Evolutionary conservation across 768 basidiomycete genomes (phyloP), one percentile per base, ranked within the genome.

Genomic region (Collybia sordida): DNA sequence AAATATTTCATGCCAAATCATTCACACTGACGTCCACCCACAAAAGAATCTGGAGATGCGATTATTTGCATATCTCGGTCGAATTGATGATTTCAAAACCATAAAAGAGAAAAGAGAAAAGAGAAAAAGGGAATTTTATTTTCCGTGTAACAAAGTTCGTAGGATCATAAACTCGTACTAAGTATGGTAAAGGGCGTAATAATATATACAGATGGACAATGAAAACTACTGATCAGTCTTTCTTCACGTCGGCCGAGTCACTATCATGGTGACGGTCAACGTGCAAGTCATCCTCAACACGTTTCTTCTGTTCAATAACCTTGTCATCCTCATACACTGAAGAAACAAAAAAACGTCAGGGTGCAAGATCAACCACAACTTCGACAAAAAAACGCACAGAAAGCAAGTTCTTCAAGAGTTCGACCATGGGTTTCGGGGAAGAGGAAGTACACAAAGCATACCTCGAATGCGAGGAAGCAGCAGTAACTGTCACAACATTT

Each of bases 361-460:
- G 22, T 44, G 25, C 18, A 12, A 43, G n/a, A 47, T 36, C 27
- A 11, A 55, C 27, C 21, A 37, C 6, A 35, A 22, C 1, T 35
- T 42, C 42, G 8, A 14, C 2, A 18, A 14, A 21, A 45, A 47
- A 22, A 17, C 15, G 46, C 7, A 28, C 31, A 64, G 72, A 83
- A 83, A 0, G 81, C 75, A 18, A 84, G 71, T 60, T 84, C 82
- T 58, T 84, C 81, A 28, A 83, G 69, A 8, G 79, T 74, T 36
- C 74, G 71, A 6, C 73, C 65, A 6, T 73, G 65, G 0, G 83
- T 85, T 63, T 84, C 83, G 3, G 80, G 81, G 78, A 83, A 83
- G 15, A 83, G 55, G 69, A 85, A 81, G 64, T 70, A 85, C 21
- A 83, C 74, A 57, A 82, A 80, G 31, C 73, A 42, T 38, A 81